phyloP scores from a whole-genome alignment of 352 stramenopile genomes.

The Globisporangium nunn region DNA sequence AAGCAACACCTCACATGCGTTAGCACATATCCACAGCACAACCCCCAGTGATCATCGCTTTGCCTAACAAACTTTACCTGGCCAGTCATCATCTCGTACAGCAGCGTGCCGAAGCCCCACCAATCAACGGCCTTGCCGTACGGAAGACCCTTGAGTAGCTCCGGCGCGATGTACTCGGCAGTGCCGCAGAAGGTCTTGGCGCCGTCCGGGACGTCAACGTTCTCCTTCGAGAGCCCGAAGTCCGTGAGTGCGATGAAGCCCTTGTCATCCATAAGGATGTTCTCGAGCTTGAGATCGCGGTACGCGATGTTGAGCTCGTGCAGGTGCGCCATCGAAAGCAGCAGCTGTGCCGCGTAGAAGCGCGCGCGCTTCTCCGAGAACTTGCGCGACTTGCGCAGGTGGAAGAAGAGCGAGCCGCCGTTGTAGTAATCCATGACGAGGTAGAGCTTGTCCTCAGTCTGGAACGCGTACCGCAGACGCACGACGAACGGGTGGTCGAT shows the following conservation, averaged over 20 bases:
- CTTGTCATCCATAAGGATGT: constrained; percentile 93
- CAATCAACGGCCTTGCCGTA: constrained; percentile 91
- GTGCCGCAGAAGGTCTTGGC: constrained; percentile 92
- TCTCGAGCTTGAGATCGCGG: constrained; percentile 93
- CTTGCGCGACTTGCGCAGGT: constrained; percentile 86
- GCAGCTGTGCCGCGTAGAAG: constrained; percentile 89
- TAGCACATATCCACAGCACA: background rate
- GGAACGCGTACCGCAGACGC: constrained; percentile 90
- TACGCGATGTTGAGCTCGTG: constrained; percentile 93
- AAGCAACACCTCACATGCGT: background rate
- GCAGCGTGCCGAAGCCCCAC: constrained; percentile 91
- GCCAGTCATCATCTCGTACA: constrained; percentile 95
- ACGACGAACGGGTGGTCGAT: constrained; percentile 93
- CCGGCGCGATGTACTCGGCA: constrained; percentile 90
- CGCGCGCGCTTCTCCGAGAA: constrained; percentile 85
- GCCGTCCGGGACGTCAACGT: constrained; percentile 81
- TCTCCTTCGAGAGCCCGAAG: constrained; percentile 91
- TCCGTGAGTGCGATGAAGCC: constrained; percentile 91
- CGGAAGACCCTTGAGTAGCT: constrained; percentile 83
- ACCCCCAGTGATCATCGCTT: background rate
- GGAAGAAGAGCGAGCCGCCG: constrained; percentile 89
- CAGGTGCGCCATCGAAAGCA: constrained; percentile 89
- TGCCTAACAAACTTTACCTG: constrained; percentile 13
- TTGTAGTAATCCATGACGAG: constrained; percentile 93
- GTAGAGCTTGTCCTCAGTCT: constrained; percentile 91